These are phyloP conservation scores for Apophysomyces trapeziformis DNA, from an alignment of 371 early-diverging fungal genomes.

Conservation along the genomic window DNA sequence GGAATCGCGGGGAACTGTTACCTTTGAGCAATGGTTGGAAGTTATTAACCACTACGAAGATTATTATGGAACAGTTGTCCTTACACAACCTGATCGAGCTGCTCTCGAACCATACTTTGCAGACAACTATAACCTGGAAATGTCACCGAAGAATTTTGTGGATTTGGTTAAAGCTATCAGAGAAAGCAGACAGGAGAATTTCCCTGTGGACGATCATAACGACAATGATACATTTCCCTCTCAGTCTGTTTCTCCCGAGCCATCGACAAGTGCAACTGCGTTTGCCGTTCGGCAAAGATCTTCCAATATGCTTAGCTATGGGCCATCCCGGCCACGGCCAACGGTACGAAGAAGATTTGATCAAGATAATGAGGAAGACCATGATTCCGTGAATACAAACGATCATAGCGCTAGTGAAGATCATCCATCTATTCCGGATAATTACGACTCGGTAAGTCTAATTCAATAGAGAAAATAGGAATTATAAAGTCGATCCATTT, in stretches of 20 bases:
- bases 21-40: constrained; percentile 23
- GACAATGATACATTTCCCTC: constrained; percentile 2
- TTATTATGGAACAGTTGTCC: constrained; percentile 14
- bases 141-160: constrained; percentile 29
- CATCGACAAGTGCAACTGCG: constrained; percentile 8
- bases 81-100: constrained; percentile 20
- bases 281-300: constrained; percentile 19
- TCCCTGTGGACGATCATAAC: not conserved
- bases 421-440: constrained; percentile 15
- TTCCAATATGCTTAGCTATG: constrained; percentile 10
- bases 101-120: constrained; percentile 22
- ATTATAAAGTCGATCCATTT: not conserved
- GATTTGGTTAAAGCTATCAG: constrained; percentile 10
- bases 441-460: not conserved
- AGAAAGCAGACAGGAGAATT: not conserved
- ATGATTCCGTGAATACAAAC: constrained; percentile 5
- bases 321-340: not conserved
- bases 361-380: constrained; percentile 5
- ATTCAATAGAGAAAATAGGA: no score
- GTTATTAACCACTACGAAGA: constrained; percentile 19
- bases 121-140: constrained; percentile 22
- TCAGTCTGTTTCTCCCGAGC: not conserved
- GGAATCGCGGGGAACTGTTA: constrained; percentile 17
- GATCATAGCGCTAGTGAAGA: constrained; percentile 10
- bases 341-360: not conserved